Base-by-base conservation (phyloP, 2,329 filamentous ascomycete genomes). In the Ustulina deusta region DNA sequence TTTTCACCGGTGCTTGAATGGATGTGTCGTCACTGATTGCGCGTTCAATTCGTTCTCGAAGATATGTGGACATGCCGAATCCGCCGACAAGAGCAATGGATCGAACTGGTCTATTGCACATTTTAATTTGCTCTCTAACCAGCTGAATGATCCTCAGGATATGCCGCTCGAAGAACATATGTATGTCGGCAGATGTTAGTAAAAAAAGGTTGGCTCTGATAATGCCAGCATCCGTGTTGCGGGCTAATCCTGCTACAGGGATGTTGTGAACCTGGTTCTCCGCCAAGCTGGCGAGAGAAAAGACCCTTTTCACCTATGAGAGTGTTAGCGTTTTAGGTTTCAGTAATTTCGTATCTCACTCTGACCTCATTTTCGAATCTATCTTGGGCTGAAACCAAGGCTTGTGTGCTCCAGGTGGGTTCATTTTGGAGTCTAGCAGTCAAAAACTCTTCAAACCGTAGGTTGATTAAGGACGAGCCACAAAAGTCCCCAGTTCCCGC, bases 11-110 rank as follows among this genome's bases (percentile, higher is more conserved):
- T 7, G 69, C 59, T 9, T 76, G 71, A 7, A 84, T 75, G 0
- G 79, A 42, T 10, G 36, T 6, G 25, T 59, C 65, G 10, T 62
- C 55, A 15, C 59, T 27, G 74, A 49, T 79, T 73, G 52, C 77
- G 20, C 61, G 27, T 11, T 67, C 75, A 7, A 86, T 73, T 11
- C 80, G 76, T 62, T 80, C 76, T 70, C 81, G 81, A 20, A 86
- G 76, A 70, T 85, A 84, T 25, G 76, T 77, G 20, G 80, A 84
- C 46, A 81, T 78, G 2, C 84, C 83, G 61, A 85, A 85, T 0
- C 84, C 84, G 20, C 83, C 84, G 13, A 86, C 83, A 5, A 86
- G 78, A 3, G 86, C 76, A 3, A 85, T 80, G 15, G 82, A 82
- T 44, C 81, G 78, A 54, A 85, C 80, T 4, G 83, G 79, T 2